These are phyloP conservation scores for Brassica balearica DNA, from an alignment of 441 rosid species.

Conservation along the genomic window DNA sequence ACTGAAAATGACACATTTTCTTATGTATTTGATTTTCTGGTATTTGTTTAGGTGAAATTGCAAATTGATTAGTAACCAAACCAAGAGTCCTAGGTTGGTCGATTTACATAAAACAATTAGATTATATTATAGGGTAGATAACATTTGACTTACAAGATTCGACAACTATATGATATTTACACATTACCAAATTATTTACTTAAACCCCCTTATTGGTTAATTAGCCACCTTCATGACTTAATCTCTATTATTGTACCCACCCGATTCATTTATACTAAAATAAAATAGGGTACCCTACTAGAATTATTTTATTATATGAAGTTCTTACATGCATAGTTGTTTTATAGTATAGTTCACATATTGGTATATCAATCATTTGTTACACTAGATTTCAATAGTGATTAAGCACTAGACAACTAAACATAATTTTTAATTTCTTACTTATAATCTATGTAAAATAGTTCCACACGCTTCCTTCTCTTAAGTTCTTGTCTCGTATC, in stretches of 20 bases:
- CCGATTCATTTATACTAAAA: neutral
- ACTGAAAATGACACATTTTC: slow-evolving; percentile 11
- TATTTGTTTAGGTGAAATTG: slow-evolving; percentile 28
- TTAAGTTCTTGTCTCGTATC: slow-evolving; percentile 19
- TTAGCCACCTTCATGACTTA: slow-evolving; percentile 25
- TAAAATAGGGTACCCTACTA: neutral
- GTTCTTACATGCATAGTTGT: neutral
- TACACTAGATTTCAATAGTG: slow-evolving; percentile 1
- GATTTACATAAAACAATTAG: slow-evolving; percentile 25
- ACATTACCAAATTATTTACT: slow-evolving; percentile 38
- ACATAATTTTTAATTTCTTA: neutral
- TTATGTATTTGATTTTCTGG: slow-evolving; percentile 8
- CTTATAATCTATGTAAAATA: neutral
- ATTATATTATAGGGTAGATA: slow-evolving; percentile 33
- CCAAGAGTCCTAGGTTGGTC: slow-evolving; percentile 41
- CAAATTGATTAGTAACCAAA: slow-evolving; percentile 31
- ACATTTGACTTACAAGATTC: slow-evolving; percentile 38
- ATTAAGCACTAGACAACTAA: slow-evolving; percentile 5
- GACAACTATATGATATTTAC: slow-evolving; percentile 43
- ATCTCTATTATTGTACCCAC: slow-evolving; percentile 35
- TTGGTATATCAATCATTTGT: neutral
- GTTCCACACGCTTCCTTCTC: slow-evolving; percentile 4
- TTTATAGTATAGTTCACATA: neutral
- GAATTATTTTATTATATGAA: neutral
- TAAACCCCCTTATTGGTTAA: slow-evolving; percentile 34